A percentile compares a stretch with the other conserved stretches of the same genome.
Evolutionary conservation across 805 yeast species (phyloP).

Genomic region (Metschnikowia baotianmanensis): DNA sequence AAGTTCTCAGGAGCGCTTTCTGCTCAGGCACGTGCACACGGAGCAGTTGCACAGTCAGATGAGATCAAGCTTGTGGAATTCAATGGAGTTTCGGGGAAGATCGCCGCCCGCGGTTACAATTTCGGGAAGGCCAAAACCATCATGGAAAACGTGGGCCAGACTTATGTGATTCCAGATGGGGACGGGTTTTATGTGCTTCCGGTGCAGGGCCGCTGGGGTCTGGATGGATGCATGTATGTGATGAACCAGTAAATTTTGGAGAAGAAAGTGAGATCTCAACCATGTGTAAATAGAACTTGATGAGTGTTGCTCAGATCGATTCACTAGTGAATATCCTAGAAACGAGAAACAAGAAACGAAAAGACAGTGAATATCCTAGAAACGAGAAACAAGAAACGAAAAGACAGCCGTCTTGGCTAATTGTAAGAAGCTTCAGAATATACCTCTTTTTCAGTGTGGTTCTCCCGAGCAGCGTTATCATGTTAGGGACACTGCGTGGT

Average conservation of each 20-base stretch:
- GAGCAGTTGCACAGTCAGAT: slow-evolving; percentile 57
- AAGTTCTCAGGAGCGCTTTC: slow-evolving; percentile 24
- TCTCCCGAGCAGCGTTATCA: too few relatives aligned
- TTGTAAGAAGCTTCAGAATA: too few relatives aligned
- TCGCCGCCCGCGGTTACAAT: slow-evolving; percentile 62
- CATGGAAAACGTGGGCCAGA: slow-evolving; percentile 17
- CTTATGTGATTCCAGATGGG: slow-evolving; percentile 10
- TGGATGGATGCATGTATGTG: slow-evolving; percentile 69
- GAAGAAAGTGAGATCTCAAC: too few relatives aligned
- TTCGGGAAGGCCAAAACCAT: slow-evolving; percentile 48
- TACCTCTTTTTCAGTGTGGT: too few relatives aligned
- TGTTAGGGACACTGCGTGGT: too few relatives aligned
- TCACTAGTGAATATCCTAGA: too few relatives aligned
- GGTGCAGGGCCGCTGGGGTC: slow-evolving; percentile 59
- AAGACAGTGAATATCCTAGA: too few relatives aligned
- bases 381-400: too few relatives aligned
- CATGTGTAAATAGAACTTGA: too few relatives aligned
- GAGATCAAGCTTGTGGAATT: slow-evolving; percentile 52
- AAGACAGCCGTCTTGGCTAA: too few relatives aligned
- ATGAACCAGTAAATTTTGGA: slow-evolving; percentile 3
- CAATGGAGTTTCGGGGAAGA: slow-evolving; percentile 46
- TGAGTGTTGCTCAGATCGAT: too few relatives aligned
- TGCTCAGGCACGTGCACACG: slow-evolving; percentile 24
- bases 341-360: too few relatives aligned
- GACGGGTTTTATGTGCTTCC: slow-evolving; percentile 45